Evolutionary conservation across 2,329 filamentous ascomycete species (phyloP), one percentile per base, ranked within the genome.

Genomic region (Xylaria sp.): DNA sequence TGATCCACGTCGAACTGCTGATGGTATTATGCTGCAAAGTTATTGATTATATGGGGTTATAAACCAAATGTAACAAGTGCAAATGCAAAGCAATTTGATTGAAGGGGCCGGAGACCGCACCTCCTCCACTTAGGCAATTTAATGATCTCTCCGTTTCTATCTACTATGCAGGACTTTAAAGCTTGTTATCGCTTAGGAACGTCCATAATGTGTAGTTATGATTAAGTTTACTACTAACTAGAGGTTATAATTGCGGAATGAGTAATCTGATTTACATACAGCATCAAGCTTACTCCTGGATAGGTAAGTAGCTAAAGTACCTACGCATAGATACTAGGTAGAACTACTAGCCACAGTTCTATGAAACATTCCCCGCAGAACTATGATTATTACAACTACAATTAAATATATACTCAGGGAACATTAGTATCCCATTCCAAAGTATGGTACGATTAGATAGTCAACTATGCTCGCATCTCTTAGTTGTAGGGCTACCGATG

Each of bases 1-100:
- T 23, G 25, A 53, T 40, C 65, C 54, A 37, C 63, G 27, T 3
- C 29, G 57, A 60, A 54, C 57, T 27, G 57, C 37, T 60, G 47
- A n/a, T 21, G 27, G 48, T 32, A 55, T 21, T 47, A 10, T 23
- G 13, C 29, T 50, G 42, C 23, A n/a, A 25, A 51, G 25, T 21
- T 10, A 32, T 53, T 32, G 50, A 32, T 53, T 32, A 27, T 54
- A 55, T 6, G 51, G 27, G 51, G 18, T 35, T 51, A 8, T 2
- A 35, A 13, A n/a, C 27, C 1, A 32, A 27, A 50, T 23, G 23
- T n/a, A 50, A 40, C n/a, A 25, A 35, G 32, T 35, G 32, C 32
- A 3, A 60, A 50, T 29, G 23, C 25, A 25, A 35, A 37, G 40
- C 55, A 40, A 58, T 21, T 18, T 37, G 12, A 9, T 35, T 13